These are phyloP conservation scores for Chaetomium strumarium DNA, from an alignment of 2,329 filamentous ascomycete genomes.

Conservation along the genomic window DNA sequence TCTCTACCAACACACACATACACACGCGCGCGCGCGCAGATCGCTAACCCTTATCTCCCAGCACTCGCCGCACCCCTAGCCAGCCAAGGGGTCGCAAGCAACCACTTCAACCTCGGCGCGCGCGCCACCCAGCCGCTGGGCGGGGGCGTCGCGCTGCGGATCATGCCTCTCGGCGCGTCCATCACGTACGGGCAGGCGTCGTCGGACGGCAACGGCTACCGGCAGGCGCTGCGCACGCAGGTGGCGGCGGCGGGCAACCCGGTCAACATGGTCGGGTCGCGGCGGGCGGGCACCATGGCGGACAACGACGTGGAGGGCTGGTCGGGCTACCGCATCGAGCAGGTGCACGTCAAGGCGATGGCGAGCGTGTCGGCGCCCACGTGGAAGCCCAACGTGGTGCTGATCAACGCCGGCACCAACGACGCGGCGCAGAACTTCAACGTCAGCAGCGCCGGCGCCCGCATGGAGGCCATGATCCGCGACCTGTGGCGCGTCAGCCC, in stretches of 20 bases:
- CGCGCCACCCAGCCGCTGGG: slow-evolving; percentile 17
- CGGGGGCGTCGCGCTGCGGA: slow-evolving; percentile 31
- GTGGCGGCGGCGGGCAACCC: slow-evolving; percentile 30
- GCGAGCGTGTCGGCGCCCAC: slow-evolving; percentile 22
- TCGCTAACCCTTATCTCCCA: slow-evolving; percentile 1
- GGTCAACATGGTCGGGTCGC: slow-evolving; percentile 39
- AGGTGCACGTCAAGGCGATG: slow-evolving; percentile 27
- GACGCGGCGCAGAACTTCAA: slow-evolving; percentile 34
- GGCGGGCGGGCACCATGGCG: slow-evolving; percentile 34
- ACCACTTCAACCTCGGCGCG: slow-evolving; percentile 12
- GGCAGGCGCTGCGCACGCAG: slow-evolving; percentile 27
- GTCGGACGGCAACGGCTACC: slow-evolving; percentile 35
- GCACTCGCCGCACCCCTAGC: slow-evolving; percentile 21
- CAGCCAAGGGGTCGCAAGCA: slow-evolving; percentile 18
- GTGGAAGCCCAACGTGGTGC: slow-evolving; percentile 35
- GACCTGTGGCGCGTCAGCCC: slow-evolving; percentile 31
- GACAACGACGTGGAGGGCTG: slow-evolving; percentile 42
- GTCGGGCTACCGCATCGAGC: slow-evolving; percentile 36
- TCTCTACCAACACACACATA: not conserved
- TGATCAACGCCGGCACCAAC: slow-evolving; percentile 41
- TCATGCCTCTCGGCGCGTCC: slow-evolving; percentile 41
- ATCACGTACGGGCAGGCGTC: slow-evolving; percentile 34
- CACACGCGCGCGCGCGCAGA: no score
- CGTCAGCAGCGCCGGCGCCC: slow-evolving; percentile 27
- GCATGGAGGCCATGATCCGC: slow-evolving; percentile 34